Conservation (phyloP, 805 yeast species). For the Saccharomycodes ludwigii region DNA sequence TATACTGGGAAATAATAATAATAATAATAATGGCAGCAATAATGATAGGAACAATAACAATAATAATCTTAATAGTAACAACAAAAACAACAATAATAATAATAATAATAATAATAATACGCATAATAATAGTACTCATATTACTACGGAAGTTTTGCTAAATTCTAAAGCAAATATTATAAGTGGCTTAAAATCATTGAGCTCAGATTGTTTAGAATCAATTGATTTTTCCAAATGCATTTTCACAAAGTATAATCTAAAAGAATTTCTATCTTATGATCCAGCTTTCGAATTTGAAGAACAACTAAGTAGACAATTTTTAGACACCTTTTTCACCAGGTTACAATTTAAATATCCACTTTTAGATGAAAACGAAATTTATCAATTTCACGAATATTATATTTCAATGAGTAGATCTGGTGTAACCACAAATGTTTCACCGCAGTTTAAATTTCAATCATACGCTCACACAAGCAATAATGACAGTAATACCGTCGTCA, state of each 20-base stretch:
- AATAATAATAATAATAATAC: no score
- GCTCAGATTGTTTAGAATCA: constrained; percentile 24
- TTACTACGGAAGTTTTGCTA: no score
- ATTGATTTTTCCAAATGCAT: constrained; percentile 29
- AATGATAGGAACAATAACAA: no score
- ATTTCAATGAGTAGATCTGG: constrained; percentile 21
- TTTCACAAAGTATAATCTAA: constrained; percentile 34
- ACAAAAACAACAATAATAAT: no score
- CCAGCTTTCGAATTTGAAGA: constrained; percentile 43
- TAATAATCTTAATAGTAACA: no score
- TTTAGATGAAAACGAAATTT: constrained; percentile 38
- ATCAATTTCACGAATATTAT: constrained; percentile 37
- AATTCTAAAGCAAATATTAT: no score
- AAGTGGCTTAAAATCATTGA: constrained; percentile 8
- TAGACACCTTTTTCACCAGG: constrained; percentile 44
- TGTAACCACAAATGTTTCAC: not conserved
- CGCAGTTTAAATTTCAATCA: not conserved
- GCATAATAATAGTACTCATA: no score
- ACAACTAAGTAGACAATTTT: constrained; percentile 34
- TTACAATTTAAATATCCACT: constrained; percentile 47
- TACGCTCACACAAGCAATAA: no score
- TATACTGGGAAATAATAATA: no score
- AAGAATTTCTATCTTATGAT: constrained; percentile 33
- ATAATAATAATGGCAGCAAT: no score
- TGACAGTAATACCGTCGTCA: no score